Conservation (phyloP, 2,329 filamentous ascomycete species). For the Drechslerella stenobrocha region DNA sequence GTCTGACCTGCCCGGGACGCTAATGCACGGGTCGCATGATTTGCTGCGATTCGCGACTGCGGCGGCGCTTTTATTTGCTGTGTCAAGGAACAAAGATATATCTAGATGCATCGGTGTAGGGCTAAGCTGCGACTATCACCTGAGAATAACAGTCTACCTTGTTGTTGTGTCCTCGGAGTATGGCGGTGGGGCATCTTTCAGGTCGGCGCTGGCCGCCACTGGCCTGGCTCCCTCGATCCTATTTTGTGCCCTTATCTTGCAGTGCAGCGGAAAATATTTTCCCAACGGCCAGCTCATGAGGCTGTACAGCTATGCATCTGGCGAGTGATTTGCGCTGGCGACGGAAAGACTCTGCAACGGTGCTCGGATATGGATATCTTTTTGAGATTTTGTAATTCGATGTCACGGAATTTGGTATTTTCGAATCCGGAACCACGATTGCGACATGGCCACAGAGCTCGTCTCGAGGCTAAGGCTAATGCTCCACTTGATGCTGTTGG, state of each 20-base stretch:
- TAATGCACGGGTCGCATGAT: conserved; percentile 49
- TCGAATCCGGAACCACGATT: background rate
- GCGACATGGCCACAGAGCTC: conserved; percentile 4
- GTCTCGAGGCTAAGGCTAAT: too few species aligned
- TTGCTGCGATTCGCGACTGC: conserved; percentile 43
- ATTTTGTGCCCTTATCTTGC: conserved; percentile 35
- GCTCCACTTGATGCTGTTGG: too few species aligned
- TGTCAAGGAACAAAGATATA: conserved; percentile 13
- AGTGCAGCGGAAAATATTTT: conserved; percentile 4
- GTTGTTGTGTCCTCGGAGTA: background rate
- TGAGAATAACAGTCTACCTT: conserved; percentile 15
- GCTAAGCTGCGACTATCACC: conserved; percentile 38
- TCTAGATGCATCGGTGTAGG: conserved; percentile 37
- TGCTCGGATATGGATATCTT: conserved; percentile 1
- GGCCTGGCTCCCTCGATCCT: conserved; percentile 4
- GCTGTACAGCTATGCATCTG: background rate
- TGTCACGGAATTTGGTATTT: conserved; percentile 5
- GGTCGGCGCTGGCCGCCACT: conserved; percentile 29
- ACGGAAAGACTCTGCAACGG: conserved; percentile 3
- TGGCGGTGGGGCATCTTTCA: conserved; percentile 1
- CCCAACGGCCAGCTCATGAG: background rate
- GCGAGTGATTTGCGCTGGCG: background rate
- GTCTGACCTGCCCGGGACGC: conserved; percentile 32
- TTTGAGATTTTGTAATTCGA: background rate
- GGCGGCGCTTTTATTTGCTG: conserved; percentile 7